Evolutionary conservation across 495 filamentous ascomycete genomes (phyloP).

Genomic region (Aeminium ludgeri): DNA sequence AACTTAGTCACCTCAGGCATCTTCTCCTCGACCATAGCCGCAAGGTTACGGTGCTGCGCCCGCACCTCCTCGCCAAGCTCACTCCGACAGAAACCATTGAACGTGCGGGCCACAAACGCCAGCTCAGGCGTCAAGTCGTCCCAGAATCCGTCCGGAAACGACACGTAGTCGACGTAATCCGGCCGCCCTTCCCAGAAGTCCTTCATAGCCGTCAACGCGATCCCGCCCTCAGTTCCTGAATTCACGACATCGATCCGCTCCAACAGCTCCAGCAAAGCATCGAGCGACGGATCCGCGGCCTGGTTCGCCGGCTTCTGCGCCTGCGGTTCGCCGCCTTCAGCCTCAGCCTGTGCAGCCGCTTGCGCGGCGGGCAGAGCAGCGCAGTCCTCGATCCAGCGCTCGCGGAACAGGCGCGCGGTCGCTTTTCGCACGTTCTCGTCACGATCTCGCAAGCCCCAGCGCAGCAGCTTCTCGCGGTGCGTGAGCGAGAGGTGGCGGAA

Average conservation of each 20-base stretch:
- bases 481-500: conserved; percentile 90
- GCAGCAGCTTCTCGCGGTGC: conserved; percentile 87
- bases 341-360: conserved; percentile 28
- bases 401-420: conserved; percentile 73
- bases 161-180: conserved; percentile 68
- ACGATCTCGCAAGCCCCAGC: conserved; percentile 88
- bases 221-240: conserved; percentile 74
- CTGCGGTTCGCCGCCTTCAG: conserved; percentile 24
- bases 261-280: conserved; percentile 71
- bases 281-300: conserved; percentile 45
- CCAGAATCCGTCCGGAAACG: conserved; percentile 78
- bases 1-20: conserved; percentile 87
- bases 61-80: conserved; percentile 45
- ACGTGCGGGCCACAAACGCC: conserved; percentile 71
- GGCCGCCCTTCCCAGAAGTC: conserved; percentile 90
- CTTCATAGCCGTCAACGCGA: conserved; percentile 80
- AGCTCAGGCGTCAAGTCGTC: conserved; percentile 70
- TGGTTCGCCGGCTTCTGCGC: conserved; percentile 21
- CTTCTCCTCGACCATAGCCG: conserved; percentile 67
- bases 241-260: conserved; percentile 89
- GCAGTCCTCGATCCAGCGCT: conserved; percentile 92
- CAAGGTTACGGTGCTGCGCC: conserved; percentile 27
- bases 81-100: conserved; percentile 73
- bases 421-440: conserved; percentile 91
- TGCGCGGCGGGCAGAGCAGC: conserved; percentile 33